phyloP scores from a whole-genome alignment of 306 rosid species.

The Cucurbita moschata region DNA sequence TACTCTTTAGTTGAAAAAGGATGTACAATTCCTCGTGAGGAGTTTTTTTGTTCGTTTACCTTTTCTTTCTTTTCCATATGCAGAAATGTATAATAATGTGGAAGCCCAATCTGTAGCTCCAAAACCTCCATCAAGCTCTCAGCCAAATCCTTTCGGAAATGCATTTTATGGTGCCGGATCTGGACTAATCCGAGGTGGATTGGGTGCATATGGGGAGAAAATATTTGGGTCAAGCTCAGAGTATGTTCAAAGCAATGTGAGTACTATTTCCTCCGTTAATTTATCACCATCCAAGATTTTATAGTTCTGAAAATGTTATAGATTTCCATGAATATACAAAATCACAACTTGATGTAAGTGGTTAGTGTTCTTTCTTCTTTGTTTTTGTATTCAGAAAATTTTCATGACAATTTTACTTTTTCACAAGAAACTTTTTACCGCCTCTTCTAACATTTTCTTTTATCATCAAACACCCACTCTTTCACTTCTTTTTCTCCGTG shows the following conservation, averaged over 20 bases:
- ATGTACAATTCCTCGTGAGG: background rate
- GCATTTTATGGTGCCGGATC: slow-evolving; percentile 89
- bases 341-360: too few relatives aligned
- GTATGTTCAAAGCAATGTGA: slow-evolving; percentile 98
- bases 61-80: background rate
- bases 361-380: background rate
- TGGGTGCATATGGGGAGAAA: slow-evolving; percentile 93
- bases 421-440: background rate
- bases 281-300: background rate
- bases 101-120: slow-evolving; percentile 50
- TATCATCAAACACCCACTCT: background rate
- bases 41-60: background rate
- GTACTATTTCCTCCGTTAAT: slow-evolving; percentile 1
- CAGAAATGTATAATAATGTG: slow-evolving; percentile 54
- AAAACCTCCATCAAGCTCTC: slow-evolving; percentile 35
- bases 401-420: background rate
- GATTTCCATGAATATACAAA: background rate
- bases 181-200: slow-evolving; percentile 85
- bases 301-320: background rate
- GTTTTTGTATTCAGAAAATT: background rate
- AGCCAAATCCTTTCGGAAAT: slow-evolving; percentile 76
- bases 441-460: background rate
- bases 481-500: background rate
- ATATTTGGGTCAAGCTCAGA: slow-evolving; percentile 90
- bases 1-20: background rate